A percentile compares a stretch with the other conserved stretches of the same genome.
These are phyloP conservation scores for Cryptococcus sp. DNA, from an alignment of 1,284 basidiomycete species.

Conservation along the genomic window DNA sequence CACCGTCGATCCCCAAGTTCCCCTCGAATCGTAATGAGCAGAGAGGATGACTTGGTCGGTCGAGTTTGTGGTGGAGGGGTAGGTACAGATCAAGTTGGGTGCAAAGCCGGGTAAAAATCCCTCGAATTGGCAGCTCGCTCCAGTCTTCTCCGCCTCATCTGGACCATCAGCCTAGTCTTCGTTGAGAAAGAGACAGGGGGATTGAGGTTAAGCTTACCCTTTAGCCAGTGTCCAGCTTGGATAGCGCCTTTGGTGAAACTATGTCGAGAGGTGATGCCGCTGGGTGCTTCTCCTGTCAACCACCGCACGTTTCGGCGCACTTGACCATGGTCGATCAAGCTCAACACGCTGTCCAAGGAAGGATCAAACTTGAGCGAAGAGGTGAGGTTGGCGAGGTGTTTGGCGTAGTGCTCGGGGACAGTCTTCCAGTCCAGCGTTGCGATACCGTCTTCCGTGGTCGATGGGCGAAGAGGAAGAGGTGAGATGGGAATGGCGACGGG, in stretches of 20 bases:
- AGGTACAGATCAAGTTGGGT: slow-evolving; percentile 70
- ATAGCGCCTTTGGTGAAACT: slow-evolving; percentile 66
- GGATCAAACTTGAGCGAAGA: slow-evolving; percentile 34
- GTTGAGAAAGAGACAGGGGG: neutral
- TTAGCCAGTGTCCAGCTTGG: slow-evolving; percentile 69
- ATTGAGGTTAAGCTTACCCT: slow-evolving; percentile 46
- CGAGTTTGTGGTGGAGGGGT: slow-evolving; percentile 47
- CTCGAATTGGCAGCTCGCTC: slow-evolving; percentile 63
- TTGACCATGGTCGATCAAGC: slow-evolving; percentile 56
- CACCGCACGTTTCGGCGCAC: slow-evolving; percentile 67
- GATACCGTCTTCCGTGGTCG: neutral
- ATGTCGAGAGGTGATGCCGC: slow-evolving; percentile 62
- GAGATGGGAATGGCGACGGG: slow-evolving; percentile 39
- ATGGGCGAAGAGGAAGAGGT: slow-evolving; percentile 4
- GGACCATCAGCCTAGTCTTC: neutral
- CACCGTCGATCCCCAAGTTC: slow-evolving; percentile 68
- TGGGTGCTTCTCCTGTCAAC: slow-evolving; percentile 71
- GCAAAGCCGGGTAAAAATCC: slow-evolving; percentile 65
- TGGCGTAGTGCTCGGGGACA: slow-evolving; percentile 30
- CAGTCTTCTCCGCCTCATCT: slow-evolving; percentile 59
- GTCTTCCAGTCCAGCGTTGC: slow-evolving; percentile 18
- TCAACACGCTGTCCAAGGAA: slow-evolving; percentile 44
- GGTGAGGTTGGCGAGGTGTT: slow-evolving; percentile 41
- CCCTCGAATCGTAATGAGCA: slow-evolving; percentile 79
- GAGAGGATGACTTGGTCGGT: slow-evolving; percentile 56